phyloP scores from a whole-genome alignment of 1,284 basidiomycete genomes.

The Ceratobasidium theobromae region DNA sequence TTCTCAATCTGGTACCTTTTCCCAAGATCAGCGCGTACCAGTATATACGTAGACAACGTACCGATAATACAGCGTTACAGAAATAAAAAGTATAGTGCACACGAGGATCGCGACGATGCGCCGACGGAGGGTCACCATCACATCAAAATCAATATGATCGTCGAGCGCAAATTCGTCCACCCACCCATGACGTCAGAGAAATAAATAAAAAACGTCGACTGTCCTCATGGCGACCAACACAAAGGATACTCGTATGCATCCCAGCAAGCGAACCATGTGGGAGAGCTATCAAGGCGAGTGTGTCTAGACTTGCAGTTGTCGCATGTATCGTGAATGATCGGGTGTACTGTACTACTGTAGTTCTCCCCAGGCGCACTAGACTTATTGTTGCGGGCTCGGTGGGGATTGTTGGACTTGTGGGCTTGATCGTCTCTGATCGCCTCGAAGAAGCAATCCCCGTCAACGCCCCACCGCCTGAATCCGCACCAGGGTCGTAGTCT shows the following conservation, averaged over 20 bases:
- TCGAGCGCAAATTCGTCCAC: too few species aligned
- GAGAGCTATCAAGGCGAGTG: slow-evolving; percentile 23
- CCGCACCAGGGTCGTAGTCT: not conserved
- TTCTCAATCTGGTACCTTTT: slow-evolving; percentile 20
- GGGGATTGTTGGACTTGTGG: slow-evolving; percentile 11
- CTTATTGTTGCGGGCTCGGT: slow-evolving; percentile 6
- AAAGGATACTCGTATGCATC: not conserved
- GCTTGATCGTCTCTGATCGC: slow-evolving; percentile 10
- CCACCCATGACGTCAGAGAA: too few species aligned
- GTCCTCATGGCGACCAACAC: not conserved
- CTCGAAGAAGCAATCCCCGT: slow-evolving; percentile 15
- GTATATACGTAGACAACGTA: too few species aligned
- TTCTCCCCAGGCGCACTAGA: slow-evolving; percentile 7
- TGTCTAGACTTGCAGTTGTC: not conserved
- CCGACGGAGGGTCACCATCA: slow-evolving; percentile 13
- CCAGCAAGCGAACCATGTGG: slow-evolving; percentile 20
- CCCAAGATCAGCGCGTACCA: not conserved
- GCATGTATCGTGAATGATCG: not conserved
- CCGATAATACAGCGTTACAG: slow-evolving; percentile 8
- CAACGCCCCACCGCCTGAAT: not conserved
- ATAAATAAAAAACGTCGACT: not conserved
- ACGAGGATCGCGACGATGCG: slow-evolving; percentile 1
- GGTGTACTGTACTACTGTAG: not conserved
- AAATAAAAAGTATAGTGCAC: not conserved
- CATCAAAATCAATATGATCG: too few species aligned